Evolutionary conservation across 441 rosid genomes (phyloP).

Genomic region (Arabidopsis lyrata): DNA sequence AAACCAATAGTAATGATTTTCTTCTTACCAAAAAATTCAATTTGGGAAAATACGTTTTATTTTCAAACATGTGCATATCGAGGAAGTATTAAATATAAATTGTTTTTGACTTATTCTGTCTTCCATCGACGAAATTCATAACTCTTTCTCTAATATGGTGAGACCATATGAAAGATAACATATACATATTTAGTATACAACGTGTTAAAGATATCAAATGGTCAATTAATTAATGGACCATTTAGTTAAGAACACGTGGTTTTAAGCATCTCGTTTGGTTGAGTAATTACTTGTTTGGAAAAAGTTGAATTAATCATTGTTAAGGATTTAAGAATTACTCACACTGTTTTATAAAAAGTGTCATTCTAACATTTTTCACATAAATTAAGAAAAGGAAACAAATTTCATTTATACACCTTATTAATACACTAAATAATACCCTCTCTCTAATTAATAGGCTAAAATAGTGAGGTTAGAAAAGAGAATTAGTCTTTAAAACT

Average conservation of each 20-base stretch:
- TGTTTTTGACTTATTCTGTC: not conserved
- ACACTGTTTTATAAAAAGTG: too few species aligned
- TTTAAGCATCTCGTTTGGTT: slow-evolving; percentile 32
- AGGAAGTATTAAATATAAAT: slow-evolving; percentile 12
- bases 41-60: slow-evolving; percentile 11
- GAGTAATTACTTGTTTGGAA: not conserved
- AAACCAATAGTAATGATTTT: slow-evolving; percentile 2
- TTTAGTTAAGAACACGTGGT: slow-evolving; percentile 8
- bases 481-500: too few species aligned
- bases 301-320: not conserved
- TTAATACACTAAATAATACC: too few species aligned
- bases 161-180: slow-evolving; percentile 18
- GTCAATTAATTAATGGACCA: slow-evolving; percentile 17
- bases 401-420: too few species aligned
- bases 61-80: slow-evolving; percentile 17
- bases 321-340: not conserved
- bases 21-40: slow-evolving; percentile 4
- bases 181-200: not conserved
- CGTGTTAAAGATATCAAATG: slow-evolving; percentile 14
- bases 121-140: slow-evolving; percentile 12
- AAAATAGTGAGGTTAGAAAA: too few species aligned
- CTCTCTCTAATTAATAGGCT: too few species aligned
- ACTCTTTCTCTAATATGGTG: slow-evolving; percentile 21
- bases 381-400: too few species aligned
- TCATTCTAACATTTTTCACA: too few species aligned